Base-by-base conservation (phyloP, 345 rosid genomes). In the Cardamine resedifolia region DNA sequence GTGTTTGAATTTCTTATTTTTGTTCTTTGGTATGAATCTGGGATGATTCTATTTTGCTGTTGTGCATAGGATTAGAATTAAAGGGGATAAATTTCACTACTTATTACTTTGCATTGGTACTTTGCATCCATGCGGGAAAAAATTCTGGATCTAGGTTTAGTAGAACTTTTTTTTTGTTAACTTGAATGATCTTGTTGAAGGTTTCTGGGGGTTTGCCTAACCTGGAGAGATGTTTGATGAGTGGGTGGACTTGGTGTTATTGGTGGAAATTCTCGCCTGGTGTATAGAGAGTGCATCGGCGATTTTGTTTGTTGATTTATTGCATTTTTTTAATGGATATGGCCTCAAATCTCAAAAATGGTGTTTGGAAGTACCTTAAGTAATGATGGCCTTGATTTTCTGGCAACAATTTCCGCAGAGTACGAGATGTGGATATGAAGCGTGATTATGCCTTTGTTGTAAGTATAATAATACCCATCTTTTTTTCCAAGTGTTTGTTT, bases 341-440 rank as follows among this genome's bases (percentile, higher is more conserved):
- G 92, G 90, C 89, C 74, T 80, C 86, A 84, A 85, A 64, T 41
- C 50, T 84, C 93, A 78, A 88, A 85, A 87, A 86, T 86, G 96
- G 97, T 91, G 89, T 88, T 84, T 89, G 61, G 85, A 78, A 84
- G 85, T 88, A 74, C 93, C 30, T 93, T 91, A 83, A 85, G 89
- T 89, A 86, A 83, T 83, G 97, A 89, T 89, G 98, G 94, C 96
- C 97, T 90, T 93, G 86, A 85, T 94, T 94, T 91, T 94, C 86
- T 94, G 96, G 90, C 85, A 87, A 85, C 89, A 83, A 73, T 91
- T 94, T 89, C 75, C 95, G 85, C 97, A 94, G 98, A 94, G 82
- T 91, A 68, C 96, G 97, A 57, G 91, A 89, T 82, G 97, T 93
- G 94, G 98, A 93, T 86, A 89, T 93, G 97, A 93, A 93, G 98